Evolutionary conservation across 108 stramenopile genomes (phyloP).

Genomic region (Skeletonema grethae): DNA sequence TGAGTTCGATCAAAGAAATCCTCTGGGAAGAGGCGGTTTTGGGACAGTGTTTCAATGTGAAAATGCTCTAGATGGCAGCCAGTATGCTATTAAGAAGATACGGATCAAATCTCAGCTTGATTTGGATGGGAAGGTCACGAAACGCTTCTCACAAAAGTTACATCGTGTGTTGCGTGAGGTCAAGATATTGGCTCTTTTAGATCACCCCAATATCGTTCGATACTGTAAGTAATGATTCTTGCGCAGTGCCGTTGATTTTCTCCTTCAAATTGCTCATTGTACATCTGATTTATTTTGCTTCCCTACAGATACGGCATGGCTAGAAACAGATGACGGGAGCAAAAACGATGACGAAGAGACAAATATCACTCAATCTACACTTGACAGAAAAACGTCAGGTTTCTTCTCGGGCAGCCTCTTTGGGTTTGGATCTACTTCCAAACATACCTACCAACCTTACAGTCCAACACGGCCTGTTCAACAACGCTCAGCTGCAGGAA

Average conservation of each 20-base stretch:
- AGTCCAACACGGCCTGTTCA: constrained; percentile 16
- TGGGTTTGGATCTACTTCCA: constrained; percentile 41
- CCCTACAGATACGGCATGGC: constrained; percentile 86
- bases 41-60: constrained; percentile 82
- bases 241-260: not conserved
- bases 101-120: constrained; percentile 54
- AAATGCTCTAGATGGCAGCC: constrained; percentile 84
- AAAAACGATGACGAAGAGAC: constrained; percentile 40
- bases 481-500: constrained; percentile 16
- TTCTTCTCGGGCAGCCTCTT: constrained; percentile 28
- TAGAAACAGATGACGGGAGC: constrained; percentile 69
- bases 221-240: constrained; percentile 56
- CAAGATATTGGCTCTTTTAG: constrained; percentile 87
- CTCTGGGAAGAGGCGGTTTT: constrained; percentile 90
- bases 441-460: constrained; percentile 4
- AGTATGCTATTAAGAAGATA: constrained; percentile 97
- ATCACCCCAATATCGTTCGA: constrained; percentile 95
- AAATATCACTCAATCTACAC: constrained; percentile 12
- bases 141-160: constrained; percentile 65
- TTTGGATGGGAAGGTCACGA: constrained; percentile 51
- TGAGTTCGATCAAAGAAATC: constrained; percentile 75
- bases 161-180: constrained; percentile 95
- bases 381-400: constrained; percentile 17
- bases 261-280: not conserved
- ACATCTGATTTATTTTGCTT: not conserved